phyloP scores from a whole-genome alignment of 768 basidiomycete species.

The Vararia minispora region DNA sequence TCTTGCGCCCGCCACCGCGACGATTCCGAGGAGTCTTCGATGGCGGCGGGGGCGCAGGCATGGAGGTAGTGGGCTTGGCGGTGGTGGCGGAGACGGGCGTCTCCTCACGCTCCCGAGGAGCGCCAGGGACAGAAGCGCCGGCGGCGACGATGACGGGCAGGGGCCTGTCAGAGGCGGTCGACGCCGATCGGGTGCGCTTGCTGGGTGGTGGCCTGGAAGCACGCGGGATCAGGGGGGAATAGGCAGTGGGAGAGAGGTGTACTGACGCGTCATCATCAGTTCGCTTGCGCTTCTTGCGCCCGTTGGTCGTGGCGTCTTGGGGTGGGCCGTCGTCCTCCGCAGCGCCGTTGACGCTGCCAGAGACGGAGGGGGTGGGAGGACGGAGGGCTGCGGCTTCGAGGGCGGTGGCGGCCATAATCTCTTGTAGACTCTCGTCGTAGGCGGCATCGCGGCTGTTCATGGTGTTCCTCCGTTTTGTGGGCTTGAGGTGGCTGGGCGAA shows the following conservation, averaged over 20 bases:
- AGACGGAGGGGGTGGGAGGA: slow-evolving; percentile 25
- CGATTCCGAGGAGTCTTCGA: slow-evolving; percentile 17
- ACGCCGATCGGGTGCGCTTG: slow-evolving; percentile 72
- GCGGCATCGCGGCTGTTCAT: slow-evolving; percentile 97
- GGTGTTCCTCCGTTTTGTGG: slow-evolving; percentile 85
- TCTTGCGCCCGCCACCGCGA: slow-evolving; percentile 21
- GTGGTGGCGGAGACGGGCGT: slow-evolving; percentile 22
- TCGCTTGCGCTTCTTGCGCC: slow-evolving; percentile 65
- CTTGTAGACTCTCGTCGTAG: slow-evolving; percentile 81
- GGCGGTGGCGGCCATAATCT: slow-evolving; percentile 63
- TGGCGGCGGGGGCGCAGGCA: slow-evolving; percentile 16
- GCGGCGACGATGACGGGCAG: slow-evolving; percentile 26
- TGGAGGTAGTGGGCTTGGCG: slow-evolving; percentile 13
- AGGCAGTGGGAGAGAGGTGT: not conserved
- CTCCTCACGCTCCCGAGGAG: too few species aligned
- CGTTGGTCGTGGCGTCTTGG: slow-evolving; percentile 30
- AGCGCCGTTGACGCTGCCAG: slow-evolving; percentile 25
- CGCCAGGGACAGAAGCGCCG: too few species aligned
- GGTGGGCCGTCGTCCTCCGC: slow-evolving; percentile 34
- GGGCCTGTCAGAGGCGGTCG: slow-evolving; percentile 52
- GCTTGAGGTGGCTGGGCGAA: slow-evolving; percentile 51
- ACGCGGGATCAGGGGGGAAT: slow-evolving; percentile 7
- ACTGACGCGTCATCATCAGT: slow-evolving; percentile 63
- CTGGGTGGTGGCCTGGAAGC: slow-evolving; percentile 34
- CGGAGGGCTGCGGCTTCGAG: slow-evolving; percentile 52